These are phyloP conservation scores for Barbatosphaeria neglecta DNA, from an alignment of 495 filamentous ascomycete species.

Conservation along the genomic window DNA sequence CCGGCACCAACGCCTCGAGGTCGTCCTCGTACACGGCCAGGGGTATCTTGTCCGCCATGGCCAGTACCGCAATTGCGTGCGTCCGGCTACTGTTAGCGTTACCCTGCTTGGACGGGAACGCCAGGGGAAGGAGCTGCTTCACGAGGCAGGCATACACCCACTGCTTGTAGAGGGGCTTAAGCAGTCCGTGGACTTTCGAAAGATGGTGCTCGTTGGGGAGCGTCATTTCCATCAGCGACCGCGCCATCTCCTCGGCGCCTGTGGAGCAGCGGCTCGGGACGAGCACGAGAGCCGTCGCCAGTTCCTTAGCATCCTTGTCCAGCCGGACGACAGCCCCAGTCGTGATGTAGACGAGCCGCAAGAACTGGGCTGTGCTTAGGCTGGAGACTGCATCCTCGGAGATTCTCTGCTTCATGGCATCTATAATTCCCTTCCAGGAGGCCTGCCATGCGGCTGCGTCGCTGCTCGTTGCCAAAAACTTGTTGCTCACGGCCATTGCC, in stretches of 20 bases:
- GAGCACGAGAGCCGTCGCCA: conserved; percentile 9
- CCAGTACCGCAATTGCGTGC: conserved; percentile 17
- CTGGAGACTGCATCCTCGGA: neutral
- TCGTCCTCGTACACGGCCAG: conserved; percentile 32
- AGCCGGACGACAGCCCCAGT: conserved; percentile 17
- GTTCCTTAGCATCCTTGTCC: conserved; percentile 10
- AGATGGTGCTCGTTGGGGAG: conserved; percentile 11
- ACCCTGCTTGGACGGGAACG: conserved; percentile 7
- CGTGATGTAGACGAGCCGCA: conserved; percentile 3
- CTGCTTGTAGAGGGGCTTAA: conserved; percentile 21
- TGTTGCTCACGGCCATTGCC: neutral
- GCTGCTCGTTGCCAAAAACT: neutral
- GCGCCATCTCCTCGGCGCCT: conserved; percentile 15
- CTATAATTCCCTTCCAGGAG: no score
- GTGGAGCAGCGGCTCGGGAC: conserved; percentile 6
- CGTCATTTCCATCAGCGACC: conserved; percentile 15
- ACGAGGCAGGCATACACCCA: conserved; percentile 19
- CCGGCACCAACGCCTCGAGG: conserved; percentile 16
- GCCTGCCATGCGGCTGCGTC: neutral
- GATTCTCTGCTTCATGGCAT: neutral
- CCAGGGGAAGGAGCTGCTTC: conserved; percentile 14
- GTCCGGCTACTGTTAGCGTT: conserved; percentile 10
- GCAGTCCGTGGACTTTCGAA: conserved; percentile 16
- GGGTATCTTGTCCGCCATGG: conserved; percentile 26
- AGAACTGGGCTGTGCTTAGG: neutral